These are phyloP conservation scores for Sesbania bispinosa DNA, from an alignment of 306 rosid species.

Conservation along the genomic window DNA sequence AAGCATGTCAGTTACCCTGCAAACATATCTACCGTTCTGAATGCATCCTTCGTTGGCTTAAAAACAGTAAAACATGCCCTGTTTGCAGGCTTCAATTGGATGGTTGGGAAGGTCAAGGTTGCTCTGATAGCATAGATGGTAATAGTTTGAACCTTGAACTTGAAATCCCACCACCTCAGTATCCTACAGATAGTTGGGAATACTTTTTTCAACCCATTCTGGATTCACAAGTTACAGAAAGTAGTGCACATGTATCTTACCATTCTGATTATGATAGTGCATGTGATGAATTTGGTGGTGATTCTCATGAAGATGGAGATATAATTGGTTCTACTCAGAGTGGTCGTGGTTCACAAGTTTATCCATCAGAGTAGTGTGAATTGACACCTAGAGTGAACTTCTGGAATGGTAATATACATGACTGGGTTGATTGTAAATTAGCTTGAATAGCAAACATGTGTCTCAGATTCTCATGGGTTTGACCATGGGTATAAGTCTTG, in stretches of 20 bases:
- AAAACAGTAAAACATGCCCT: conserved; percentile 67
- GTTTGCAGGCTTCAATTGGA: conserved; percentile 52
- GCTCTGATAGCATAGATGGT: background rate
- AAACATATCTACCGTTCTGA: conserved; percentile 53
- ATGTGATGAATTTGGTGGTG: background rate
- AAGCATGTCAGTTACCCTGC: conserved; percentile 62
- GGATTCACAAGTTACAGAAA: background rate
- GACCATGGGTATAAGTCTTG: background rate
- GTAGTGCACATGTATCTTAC: background rate
- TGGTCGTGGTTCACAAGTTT: background rate
- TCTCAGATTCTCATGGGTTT: background rate
- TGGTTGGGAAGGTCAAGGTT: background rate
- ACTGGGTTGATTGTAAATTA: background rate
- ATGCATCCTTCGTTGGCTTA: conserved; percentile 75
- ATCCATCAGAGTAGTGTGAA: background rate
- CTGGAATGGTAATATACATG: background rate
- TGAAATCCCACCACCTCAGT: background rate
- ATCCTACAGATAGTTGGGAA: no score
- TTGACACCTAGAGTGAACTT: background rate
- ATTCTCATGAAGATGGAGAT: conserved; percentile 5
- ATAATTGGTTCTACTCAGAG: background rate
- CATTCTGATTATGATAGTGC: conserved; percentile 28
- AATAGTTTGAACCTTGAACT: background rate
- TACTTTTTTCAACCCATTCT: no score
- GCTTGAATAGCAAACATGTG: background rate